Evolutionary conservation across 768 basidiomycete species (phyloP).

Genomic region (Hericium rajendrae): DNA sequence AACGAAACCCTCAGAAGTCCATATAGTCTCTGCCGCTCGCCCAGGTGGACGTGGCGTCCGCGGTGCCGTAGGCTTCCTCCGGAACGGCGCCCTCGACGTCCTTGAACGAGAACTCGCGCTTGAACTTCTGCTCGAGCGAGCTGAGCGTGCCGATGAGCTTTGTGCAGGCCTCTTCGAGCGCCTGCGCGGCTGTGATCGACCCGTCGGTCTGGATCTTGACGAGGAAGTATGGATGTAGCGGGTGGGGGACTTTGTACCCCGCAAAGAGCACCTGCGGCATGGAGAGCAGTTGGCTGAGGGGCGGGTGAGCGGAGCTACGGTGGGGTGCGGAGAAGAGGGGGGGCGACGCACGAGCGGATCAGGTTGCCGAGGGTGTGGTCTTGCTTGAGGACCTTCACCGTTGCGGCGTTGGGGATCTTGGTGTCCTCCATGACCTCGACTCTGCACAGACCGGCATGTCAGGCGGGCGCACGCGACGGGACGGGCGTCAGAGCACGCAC

Average conservation of each 20-base stretch:
- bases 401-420: slow-evolving; percentile 96
- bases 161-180: slow-evolving; percentile 76
- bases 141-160: slow-evolving; percentile 59
- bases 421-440: slow-evolving; percentile 91
- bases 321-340: background rate
- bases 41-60: slow-evolving; percentile 12
- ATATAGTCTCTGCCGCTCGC: slow-evolving; percentile 17
- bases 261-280: slow-evolving; percentile 89
- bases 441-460: slow-evolving; percentile 30
- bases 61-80: slow-evolving; percentile 23
- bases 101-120: slow-evolving; percentile 73
- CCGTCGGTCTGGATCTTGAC: slow-evolving; percentile 97
- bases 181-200: slow-evolving; percentile 66
- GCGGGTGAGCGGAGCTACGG: background rate
- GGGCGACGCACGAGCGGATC: slow-evolving; percentile 76
- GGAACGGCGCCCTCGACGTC: slow-evolving; percentile 43
- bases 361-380: slow-evolving; percentile 96
- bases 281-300: slow-evolving; percentile 72
- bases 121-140: slow-evolving; percentile 66
- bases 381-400: slow-evolving; percentile 89
- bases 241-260: slow-evolving; percentile 97
- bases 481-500: slow-evolving; percentile 42
- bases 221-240: slow-evolving; percentile 87
- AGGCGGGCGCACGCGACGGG: slow-evolving; percentile 3
- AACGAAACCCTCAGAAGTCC: slow-evolving; percentile 14